Conservation (phyloP, 345 rosid genomes). For the Arabidopsis thaliana region DNA sequence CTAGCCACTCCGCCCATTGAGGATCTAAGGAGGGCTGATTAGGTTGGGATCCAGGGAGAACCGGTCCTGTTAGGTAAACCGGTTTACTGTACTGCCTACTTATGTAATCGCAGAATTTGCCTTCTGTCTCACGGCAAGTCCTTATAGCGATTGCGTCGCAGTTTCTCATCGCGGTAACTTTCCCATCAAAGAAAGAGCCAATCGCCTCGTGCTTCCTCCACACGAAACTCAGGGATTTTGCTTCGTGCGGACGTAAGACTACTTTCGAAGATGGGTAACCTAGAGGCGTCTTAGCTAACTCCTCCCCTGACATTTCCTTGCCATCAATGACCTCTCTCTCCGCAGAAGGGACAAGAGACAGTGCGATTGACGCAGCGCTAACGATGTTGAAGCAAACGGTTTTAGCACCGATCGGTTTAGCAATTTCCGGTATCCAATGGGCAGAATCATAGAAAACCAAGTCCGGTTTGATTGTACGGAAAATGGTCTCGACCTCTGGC, state of each 20-base stretch:
- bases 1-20: constrained; percentile 63
- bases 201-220: constrained; percentile 56
- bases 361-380: constrained; percentile 61
- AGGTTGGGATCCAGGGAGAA: constrained; percentile 46
- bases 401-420: constrained; percentile 60
- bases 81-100: constrained; percentile 54
- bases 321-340: constrained; percentile 46
- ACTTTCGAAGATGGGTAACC: constrained; percentile 68
- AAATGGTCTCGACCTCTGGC: constrained; percentile 54
- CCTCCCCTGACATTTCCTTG: constrained; percentile 50
- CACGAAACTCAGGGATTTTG: constrained; percentile 49
- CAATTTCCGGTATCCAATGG: constrained; percentile 63
- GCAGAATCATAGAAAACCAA: constrained; percentile 61
- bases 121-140: constrained; percentile 73
- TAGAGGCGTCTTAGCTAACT: constrained; percentile 52
- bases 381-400: constrained; percentile 55
- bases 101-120: constrained; percentile 61
- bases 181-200: constrained; percentile 59
- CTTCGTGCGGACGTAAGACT: constrained; percentile 57
- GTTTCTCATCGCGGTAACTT: constrained; percentile 48
- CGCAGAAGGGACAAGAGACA: constrained; percentile 64
- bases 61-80: constrained; percentile 67
- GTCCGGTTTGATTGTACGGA: constrained; percentile 49
- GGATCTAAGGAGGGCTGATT: constrained; percentile 47
- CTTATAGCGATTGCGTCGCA: constrained; percentile 67